These are phyloP conservation scores for Cryphonectria carpinicola DNA, from an alignment of 2,329 filamentous ascomycete species.

Conservation along the genomic window DNA sequence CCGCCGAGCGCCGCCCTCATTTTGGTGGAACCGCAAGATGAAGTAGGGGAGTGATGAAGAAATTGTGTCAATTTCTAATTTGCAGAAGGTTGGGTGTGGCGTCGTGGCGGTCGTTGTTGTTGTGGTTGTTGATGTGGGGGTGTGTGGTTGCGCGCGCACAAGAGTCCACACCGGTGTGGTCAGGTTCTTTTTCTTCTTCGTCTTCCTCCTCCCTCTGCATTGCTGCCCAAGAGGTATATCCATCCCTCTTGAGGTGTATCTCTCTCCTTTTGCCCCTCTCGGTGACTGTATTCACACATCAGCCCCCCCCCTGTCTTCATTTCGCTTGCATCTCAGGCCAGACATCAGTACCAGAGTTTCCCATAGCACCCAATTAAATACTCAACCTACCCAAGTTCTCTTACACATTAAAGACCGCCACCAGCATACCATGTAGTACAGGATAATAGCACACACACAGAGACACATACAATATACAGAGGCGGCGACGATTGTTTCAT, in stretches of 20 bases:
- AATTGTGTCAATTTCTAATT: background rate
- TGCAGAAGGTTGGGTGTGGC: background rate
- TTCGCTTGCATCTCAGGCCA: conserved; percentile 1
- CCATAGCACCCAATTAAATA: background rate
- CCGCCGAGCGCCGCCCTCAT: background rate
- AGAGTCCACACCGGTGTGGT: background rate
- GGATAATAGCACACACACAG: background rate
- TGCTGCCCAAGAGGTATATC: conserved; percentile 11
- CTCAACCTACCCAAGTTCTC: background rate
- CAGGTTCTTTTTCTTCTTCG: background rate
- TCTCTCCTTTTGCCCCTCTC: background rate
- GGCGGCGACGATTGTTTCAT: background rate
- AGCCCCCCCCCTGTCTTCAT: background rate
- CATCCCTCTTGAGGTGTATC: background rate
- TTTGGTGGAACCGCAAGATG: background rate
- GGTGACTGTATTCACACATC: background rate
- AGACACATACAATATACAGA: background rate
- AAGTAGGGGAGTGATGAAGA: background rate
- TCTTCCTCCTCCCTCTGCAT: background rate
- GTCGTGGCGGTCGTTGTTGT: background rate
- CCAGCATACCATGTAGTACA: background rate
- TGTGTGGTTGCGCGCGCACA: too few relatives aligned
- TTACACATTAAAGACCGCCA: background rate
- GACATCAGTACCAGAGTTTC: background rate
- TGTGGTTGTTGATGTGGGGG: too few relatives aligned